These are phyloP conservation scores for Fraxinus excelsior DNA, from an alignment of 257 asterid species.

Conservation along the genomic window DNA sequence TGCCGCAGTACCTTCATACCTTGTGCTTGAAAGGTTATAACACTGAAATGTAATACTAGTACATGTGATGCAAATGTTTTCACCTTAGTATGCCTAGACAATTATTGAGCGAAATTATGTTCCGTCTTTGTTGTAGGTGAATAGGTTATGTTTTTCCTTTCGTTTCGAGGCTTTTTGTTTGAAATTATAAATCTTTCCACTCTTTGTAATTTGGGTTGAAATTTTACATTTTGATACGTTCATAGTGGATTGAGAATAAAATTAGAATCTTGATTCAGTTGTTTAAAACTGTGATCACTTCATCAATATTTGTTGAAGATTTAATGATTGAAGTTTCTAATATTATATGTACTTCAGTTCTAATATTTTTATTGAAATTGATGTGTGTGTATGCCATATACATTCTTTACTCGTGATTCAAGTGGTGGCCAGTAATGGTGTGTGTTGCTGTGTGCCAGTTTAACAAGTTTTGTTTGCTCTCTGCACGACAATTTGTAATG, in stretches of 20 bases:
- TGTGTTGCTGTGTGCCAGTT: not conserved
- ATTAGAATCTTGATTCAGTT: not conserved
- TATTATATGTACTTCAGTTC: not conserved
- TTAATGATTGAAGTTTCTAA: too few species aligned
- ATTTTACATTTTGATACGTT: not conserved
- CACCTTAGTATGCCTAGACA: too few species aligned
- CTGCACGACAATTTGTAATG: not conserved
- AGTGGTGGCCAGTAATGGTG: not conserved
- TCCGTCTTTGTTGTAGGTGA: not conserved
- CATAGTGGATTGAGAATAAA: not conserved
- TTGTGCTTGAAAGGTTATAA: too few species aligned
- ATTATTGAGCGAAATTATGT: too few species aligned
- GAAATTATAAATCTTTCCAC: too few species aligned
- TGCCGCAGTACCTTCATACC: too few species aligned
- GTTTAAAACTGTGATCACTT: not conserved
- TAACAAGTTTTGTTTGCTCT: not conserved
- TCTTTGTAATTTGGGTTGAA: not conserved
- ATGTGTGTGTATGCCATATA: not conserved
- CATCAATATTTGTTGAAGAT: not conserved
- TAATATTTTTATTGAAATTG: not conserved
- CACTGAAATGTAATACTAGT: too few species aligned
- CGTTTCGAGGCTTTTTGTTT: not conserved
- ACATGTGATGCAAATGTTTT: too few species aligned
- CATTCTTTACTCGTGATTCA: not conserved
- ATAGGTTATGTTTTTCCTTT: not conserved